Percentiles rank a stretch among this genome's conserved stretches.
Evolutionary conservation across 352 stramenopile species (phyloP).

Genomic region (Globisporangium cederbergense): DNA sequence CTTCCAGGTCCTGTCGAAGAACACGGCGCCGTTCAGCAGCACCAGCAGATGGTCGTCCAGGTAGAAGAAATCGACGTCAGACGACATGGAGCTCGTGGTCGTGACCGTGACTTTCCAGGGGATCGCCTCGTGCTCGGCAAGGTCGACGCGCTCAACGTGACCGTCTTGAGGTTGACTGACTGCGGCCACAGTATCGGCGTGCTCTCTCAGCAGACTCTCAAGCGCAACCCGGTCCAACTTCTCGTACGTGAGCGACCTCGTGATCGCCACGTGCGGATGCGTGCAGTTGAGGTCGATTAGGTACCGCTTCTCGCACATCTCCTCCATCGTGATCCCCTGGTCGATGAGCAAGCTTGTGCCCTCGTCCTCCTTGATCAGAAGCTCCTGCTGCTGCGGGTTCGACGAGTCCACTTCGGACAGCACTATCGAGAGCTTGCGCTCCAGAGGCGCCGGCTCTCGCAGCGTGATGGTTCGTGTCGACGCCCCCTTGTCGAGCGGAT

Average conservation of each 20-base stretch:
- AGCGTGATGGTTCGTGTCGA: constrained; percentile 31
- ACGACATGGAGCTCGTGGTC: constrained; percentile 46
- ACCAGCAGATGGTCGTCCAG: constrained; percentile 34
- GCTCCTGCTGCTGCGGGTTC: constrained; percentile 27
- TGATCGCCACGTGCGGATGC: constrained; percentile 32
- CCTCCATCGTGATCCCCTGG: constrained; percentile 44
- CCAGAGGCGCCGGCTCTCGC: constrained; percentile 28
- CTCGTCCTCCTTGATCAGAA: constrained; percentile 34
- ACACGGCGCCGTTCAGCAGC: constrained; percentile 27
- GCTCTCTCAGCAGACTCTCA: constrained; percentile 19
- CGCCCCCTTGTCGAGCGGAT: constrained; percentile 29
- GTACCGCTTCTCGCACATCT: constrained; percentile 44
- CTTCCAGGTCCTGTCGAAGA: constrained; percentile 40
- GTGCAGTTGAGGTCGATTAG: constrained; percentile 30
- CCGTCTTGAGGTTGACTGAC: constrained; percentile 15
- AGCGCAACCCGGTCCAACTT: constrained; percentile 24
- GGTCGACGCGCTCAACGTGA: constrained; percentile 23
- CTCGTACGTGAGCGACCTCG: constrained; percentile 37
- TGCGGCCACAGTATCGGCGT: constrained; percentile 18
- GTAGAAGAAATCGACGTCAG: constrained; percentile 28
- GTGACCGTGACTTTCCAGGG: constrained; percentile 36
- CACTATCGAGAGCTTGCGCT: constrained; percentile 29
- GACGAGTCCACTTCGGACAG: constrained; percentile 35
- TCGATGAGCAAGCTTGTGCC: constrained; percentile 43
- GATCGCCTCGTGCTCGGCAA: constrained; percentile 27